phyloP scores from a whole-genome alignment of 116 monocot species.

The Zostera marina region DNA sequence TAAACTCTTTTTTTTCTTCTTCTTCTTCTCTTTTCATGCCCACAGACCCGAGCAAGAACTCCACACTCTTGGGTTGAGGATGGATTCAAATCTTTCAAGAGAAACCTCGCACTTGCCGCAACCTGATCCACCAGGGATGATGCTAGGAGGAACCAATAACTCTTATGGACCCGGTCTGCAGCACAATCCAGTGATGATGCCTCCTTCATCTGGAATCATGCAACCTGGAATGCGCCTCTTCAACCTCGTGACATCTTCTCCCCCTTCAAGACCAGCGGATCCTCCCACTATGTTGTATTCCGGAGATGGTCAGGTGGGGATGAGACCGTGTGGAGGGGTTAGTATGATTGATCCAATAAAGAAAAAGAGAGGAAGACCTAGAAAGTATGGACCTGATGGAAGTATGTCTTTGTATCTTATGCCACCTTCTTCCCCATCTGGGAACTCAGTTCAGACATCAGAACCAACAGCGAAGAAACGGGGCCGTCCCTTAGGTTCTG shows the following conservation, averaged over 20 bases:
- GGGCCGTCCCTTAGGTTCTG: constrained; percentile 78
- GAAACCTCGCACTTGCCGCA: constrained; percentile 19
- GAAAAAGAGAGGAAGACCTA: constrained; percentile 91
- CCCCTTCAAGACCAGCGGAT: constrained; percentile 21
- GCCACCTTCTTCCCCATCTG: constrained; percentile 23
- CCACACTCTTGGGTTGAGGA: too few relatives aligned
- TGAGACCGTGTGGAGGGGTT: constrained; percentile 14
- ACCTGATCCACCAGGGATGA: constrained; percentile 21
- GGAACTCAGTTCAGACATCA: constrained; percentile 19
- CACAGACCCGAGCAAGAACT: too few relatives aligned
- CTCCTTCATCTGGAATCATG: constrained; percentile 19
- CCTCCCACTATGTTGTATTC: constrained; percentile 15
- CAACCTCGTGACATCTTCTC: constrained; percentile 8
- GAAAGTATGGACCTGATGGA: constrained; percentile 78
- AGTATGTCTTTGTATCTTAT: constrained; percentile 36
- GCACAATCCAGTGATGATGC: constrained; percentile 14
- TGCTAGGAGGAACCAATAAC: constrained; percentile 19
- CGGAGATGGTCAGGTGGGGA: constrained; percentile 13
- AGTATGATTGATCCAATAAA: constrained; percentile 38
- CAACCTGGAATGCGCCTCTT: constrained; percentile 18
- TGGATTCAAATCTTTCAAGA: constrained; percentile 4
- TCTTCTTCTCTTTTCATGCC: too few relatives aligned
- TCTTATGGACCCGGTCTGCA: constrained; percentile 12
- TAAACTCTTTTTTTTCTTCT: too few relatives aligned
- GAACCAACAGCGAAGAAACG: constrained; percentile 31